Conservation (phyloP, 768 basidiomycete genomes). For the Suillus ampliporus region DNA sequence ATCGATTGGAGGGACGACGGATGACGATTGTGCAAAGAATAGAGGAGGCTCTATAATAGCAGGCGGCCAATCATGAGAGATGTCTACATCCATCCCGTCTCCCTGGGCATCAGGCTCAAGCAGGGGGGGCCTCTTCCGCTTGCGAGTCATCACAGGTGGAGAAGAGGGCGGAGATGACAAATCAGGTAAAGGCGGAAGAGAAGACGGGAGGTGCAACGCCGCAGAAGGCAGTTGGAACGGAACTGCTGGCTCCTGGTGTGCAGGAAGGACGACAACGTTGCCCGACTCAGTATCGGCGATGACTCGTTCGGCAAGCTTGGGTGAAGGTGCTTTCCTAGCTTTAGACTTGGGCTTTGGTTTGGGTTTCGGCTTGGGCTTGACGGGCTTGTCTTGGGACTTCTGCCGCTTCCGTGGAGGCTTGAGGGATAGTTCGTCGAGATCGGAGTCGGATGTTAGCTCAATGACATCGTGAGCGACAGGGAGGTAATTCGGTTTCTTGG, state of each 20-base stretch:
- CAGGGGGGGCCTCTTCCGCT: conserved; percentile 31
- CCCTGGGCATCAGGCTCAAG: conserved; percentile 18
- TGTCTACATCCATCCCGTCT: conserved; percentile 21
- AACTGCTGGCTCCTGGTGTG: conserved; percentile 31
- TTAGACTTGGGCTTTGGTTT: conserved; percentile 32
- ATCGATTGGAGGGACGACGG: conserved; percentile 26
- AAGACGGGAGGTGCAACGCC: conserved; percentile 27
- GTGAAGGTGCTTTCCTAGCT: conserved; percentile 16
- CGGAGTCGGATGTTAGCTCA: conserved; percentile 48
- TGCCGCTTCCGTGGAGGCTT: conserved; percentile 34
- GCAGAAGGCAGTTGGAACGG: conserved; percentile 44
- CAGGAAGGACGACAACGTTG: conserved; percentile 36
- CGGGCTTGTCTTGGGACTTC: conserved; percentile 34
- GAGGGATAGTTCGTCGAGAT: conserved; percentile 44
- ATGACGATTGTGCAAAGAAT: conserved; percentile 54
- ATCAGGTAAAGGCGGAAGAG: conserved; percentile 24
- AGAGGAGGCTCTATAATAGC: conserved; percentile 42
- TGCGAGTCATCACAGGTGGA: conserved; percentile 26
- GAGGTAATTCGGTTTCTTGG: conserved; percentile 19
- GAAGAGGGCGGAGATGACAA: conserved; percentile 32
- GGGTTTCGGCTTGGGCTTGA: conserved; percentile 31
- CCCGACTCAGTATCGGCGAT: conserved; percentile 22
- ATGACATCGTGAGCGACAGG: conserved; percentile 41
- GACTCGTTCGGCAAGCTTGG: neutral
- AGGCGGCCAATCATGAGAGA: neutral